These are phyloP conservation scores for Cynanchum wilfordii DNA, from an alignment of 257 asterid species.

Conservation along the genomic window DNA sequence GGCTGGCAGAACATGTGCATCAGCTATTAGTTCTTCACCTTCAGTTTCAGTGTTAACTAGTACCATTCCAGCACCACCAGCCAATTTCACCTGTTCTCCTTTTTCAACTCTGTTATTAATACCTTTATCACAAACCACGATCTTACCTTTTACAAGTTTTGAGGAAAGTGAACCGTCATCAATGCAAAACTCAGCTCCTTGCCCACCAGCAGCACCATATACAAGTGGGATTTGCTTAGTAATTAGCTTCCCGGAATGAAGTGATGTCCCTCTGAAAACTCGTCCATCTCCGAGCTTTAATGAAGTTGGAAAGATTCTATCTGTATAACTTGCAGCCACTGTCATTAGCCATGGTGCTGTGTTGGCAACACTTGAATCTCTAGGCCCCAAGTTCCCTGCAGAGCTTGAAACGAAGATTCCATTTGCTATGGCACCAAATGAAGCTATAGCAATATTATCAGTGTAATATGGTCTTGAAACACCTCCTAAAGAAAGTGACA, in stretches of 20 bases:
- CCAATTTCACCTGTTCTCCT: constrained; percentile 56
- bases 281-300: constrained; percentile 44
- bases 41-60: constrained; percentile 36
- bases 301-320: constrained; percentile 42
- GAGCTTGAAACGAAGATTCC: constrained; percentile 55
- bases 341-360: constrained; percentile 78
- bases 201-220: constrained; percentile 37
- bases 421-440: constrained; percentile 52
- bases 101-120: constrained; percentile 46
- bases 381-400: constrained; percentile 73
- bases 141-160: constrained; percentile 47
- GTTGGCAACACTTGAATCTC: constrained; percentile 39
- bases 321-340: constrained; percentile 68
- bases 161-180: constrained; percentile 36
- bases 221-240: constrained; percentile 34
- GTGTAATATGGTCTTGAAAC: background rate
- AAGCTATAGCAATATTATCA: constrained; percentile 48
- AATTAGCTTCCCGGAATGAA: constrained; percentile 41
- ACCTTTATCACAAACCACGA: constrained; percentile 71
- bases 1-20: constrained; percentile 65
- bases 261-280: constrained; percentile 48
- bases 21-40: constrained; percentile 63
- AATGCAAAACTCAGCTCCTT: constrained; percentile 41
- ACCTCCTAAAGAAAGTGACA: constrained; percentile 30
- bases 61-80: constrained; percentile 75